These are phyloP conservation scores for Saksenaea oblongispora DNA, from an alignment of 371 early-diverging fungal species.

Conservation along the genomic window DNA sequence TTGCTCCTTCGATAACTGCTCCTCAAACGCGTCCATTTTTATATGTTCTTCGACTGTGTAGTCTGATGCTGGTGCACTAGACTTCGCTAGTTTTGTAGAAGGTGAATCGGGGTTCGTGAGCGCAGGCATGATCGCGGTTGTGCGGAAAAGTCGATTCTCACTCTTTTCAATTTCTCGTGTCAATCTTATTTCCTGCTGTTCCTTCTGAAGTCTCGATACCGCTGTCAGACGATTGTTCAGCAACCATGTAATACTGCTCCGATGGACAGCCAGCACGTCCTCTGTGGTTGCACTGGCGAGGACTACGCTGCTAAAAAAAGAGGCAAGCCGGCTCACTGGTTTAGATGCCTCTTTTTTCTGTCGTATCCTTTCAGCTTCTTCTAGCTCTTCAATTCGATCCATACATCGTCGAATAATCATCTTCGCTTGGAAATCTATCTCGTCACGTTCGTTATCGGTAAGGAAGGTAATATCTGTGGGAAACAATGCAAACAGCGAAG, in stretches of 20 bases:
- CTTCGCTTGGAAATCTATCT: conserved; percentile 63
- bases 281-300: conserved; percentile 21
- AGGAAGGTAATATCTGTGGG: conserved; percentile 31
- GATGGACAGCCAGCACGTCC: conserved; percentile 47
- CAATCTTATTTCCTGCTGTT: conserved; percentile 56
- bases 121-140: conserved; percentile 5
- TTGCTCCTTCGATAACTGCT: conserved; percentile 58
- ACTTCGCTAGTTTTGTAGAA: conserved; percentile 1
- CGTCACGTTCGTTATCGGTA: conserved; percentile 56
- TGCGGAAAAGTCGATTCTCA: conserved; percentile 43
- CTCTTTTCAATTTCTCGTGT: conserved; percentile 53
- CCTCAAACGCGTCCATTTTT: conserved; percentile 37
- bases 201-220: conserved; percentile 53
- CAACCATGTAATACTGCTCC: conserved; percentile 54
- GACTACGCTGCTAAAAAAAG: conserved; percentile 8
- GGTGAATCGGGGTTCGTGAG: conserved; percentile 5
- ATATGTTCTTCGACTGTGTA: not conserved
- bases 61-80: not conserved
- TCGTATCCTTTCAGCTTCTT: conserved; percentile 43
- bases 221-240: conserved; percentile 54
- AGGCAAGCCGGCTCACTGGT: conserved; percentile 19
- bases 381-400: conserved; percentile 53
- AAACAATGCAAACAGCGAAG: conserved; percentile 38
- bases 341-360: conserved; percentile 5
- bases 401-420: conserved; percentile 54